A percentile compares a stretch with the other conserved stretches of the same genome.
phyloP scores from a whole-genome alignment of 176 grass and related monocot genomes.

The Oryza meridionalis region DNA sequence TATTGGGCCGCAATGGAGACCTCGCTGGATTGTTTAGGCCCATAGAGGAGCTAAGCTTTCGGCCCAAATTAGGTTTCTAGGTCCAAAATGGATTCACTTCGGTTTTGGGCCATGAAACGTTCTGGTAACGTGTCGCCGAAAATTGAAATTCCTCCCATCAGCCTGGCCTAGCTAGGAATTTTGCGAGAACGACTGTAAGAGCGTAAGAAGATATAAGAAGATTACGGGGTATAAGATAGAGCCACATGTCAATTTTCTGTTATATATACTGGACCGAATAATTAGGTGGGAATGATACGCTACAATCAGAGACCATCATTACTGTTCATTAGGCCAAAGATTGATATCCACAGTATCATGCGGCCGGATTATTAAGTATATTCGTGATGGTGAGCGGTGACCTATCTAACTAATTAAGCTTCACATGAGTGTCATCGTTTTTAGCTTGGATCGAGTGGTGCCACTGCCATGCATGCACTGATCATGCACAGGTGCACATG shows the following conservation, averaged over 20 bases:
- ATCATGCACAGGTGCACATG: not conserved
- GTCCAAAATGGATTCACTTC: not conserved
- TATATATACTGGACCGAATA: not conserved
- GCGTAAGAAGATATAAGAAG: too few species aligned
- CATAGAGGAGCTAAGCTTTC: not conserved
- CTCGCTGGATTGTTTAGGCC: not conserved
- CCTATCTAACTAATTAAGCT: not conserved
- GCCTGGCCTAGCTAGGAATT: not conserved
- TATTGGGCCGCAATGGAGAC: not conserved
- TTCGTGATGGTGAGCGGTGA: not conserved
- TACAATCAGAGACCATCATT: not conserved
- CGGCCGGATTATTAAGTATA: not conserved
- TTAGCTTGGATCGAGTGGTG: not conserved
- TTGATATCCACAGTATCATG: not conserved
- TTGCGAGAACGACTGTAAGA: not conserved
- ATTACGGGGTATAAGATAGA: not conserved
- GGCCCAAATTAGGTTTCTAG: not conserved
- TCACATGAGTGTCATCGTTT: not conserved
- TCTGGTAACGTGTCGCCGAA: not conserved
- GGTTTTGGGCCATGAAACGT: not conserved
- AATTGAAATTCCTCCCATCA: not conserved
- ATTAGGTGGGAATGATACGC: slow-evolving; percentile 15
- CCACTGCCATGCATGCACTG: not conserved
- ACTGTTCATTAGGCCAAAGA: not conserved
- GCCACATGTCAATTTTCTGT: not conserved